Percentiles rank a stretch among this genome's conserved stretches.
These are phyloP conservation scores for Diaporthe caulivora DNA, from an alignment of 2,329 filamentous ascomycete genomes.

Conservation along the genomic window DNA sequence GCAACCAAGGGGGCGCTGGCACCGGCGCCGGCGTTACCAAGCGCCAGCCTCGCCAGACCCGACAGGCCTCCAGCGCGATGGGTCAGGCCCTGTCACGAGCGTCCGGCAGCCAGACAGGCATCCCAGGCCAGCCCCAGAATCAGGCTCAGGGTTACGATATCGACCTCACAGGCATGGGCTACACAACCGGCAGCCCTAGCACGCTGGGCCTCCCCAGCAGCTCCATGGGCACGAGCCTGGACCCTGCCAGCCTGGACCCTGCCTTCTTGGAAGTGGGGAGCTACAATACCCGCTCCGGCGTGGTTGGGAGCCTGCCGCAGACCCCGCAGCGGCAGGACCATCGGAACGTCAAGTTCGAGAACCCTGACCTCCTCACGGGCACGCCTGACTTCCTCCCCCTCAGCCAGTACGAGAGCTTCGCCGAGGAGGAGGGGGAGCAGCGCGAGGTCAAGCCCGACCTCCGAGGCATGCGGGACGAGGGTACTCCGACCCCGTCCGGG, in stretches of 20 bases:
- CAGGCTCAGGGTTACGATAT: background rate
- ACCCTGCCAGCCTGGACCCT: background rate
- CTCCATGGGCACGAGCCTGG: background rate
- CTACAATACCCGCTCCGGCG: background rate
- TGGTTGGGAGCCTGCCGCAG: background rate
- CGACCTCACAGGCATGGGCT: background rate
- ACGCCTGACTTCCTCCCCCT: background rate
- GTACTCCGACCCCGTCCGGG: background rate
- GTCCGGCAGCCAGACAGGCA: background rate
- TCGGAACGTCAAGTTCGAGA: conserved; percentile 4
- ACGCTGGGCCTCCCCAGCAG: background rate
- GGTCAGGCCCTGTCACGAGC: background rate
- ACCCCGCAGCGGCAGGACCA: background rate
- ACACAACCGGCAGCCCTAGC: background rate
- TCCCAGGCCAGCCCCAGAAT: background rate
- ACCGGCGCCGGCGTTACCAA: background rate
- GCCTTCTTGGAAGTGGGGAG: background rate
- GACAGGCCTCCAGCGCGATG: background rate
- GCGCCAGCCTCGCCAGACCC: background rate
- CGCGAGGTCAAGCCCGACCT: background rate
- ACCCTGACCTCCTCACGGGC: background rate
- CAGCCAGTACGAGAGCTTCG: background rate
- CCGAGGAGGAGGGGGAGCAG: background rate
- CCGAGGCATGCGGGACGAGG: background rate
- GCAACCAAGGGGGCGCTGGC: background rate